Conservation (phyloP, 2,329 filamentous ascomycete genomes). For the Penicillium sp. region DNA sequence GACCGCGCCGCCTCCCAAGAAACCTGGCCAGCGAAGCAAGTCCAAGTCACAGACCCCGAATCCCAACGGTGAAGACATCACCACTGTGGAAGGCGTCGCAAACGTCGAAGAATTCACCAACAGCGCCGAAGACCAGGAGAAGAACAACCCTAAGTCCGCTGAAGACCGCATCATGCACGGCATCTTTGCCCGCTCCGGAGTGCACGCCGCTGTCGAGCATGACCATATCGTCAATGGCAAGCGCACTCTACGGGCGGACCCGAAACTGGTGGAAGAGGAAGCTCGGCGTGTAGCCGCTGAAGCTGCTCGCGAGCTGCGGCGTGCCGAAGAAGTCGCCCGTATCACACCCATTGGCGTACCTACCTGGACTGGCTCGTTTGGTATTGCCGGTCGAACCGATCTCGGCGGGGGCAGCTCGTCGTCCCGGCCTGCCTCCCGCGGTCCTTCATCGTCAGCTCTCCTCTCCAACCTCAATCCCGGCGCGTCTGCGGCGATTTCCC, state of each 20-base stretch:
- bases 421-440: conserved; percentile 36
- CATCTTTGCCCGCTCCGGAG: conserved; percentile 81
- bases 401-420: conserved; percentile 36
- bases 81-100: conserved; percentile 62
- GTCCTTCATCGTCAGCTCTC: conserved; percentile 44
- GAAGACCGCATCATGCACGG: conserved; percentile 83
- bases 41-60: conserved; percentile 8
- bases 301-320: conserved; percentile 74
- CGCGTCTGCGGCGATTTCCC: conserved; percentile 20
- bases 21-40: neutral
- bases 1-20: conserved; percentile 1
- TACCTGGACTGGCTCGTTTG: conserved; percentile 89
- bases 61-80: conserved; percentile 48
- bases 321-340: conserved; percentile 71
- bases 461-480: conserved; percentile 40
- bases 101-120: conserved; percentile 65
- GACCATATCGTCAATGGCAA: conserved; percentile 84
- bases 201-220: conserved; percentile 91
- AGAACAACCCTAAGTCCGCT: conserved; percentile 36
- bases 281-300: conserved; percentile 76
- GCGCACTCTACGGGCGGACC: conserved; percentile 70
- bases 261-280: conserved; percentile 76
- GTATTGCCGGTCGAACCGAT: conserved; percentile 66
- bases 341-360: conserved; percentile 78
- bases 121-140: conserved; percentile 38